phyloP scores from a whole-genome alignment of 2,329 filamentous ascomycete species.

The Ceratocystis colombiana region DNA sequence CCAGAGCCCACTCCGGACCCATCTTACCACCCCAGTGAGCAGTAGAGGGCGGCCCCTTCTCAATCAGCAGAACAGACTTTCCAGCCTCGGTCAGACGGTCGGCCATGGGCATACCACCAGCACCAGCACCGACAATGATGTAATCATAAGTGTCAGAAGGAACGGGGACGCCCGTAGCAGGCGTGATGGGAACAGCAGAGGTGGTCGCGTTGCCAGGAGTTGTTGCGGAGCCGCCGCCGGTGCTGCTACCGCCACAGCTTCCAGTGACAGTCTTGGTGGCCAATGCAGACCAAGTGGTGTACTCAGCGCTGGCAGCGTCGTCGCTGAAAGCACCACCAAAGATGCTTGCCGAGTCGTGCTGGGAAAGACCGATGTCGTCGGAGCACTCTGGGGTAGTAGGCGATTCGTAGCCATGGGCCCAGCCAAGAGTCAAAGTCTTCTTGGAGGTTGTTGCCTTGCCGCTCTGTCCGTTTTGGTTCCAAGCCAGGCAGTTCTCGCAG shows the following conservation, averaged over 20 bases:
- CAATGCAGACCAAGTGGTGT: constrained; percentile 38
- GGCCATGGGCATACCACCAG: constrained; percentile 50
- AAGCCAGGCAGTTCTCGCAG: constrained; percentile 35
- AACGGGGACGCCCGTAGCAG: constrained; percentile 11
- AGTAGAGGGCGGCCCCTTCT: constrained; percentile 51
- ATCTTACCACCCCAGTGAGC: constrained; percentile 54
- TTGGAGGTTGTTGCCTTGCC: constrained; percentile 38
- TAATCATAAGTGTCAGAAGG: constrained; percentile 41
- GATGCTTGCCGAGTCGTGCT: constrained; percentile 40
- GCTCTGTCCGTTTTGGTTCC: constrained; percentile 41
- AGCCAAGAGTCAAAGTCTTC: constrained; percentile 43
- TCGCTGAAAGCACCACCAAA: constrained; percentile 39
- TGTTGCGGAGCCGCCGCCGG: constrained; percentile 4
- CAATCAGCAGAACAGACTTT: constrained; percentile 54
- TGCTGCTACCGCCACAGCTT: constrained; percentile 29
- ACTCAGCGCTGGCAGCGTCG: constrained; percentile 28
- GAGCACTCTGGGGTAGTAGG: constrained; percentile 37
- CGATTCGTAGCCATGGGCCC: constrained; percentile 42
- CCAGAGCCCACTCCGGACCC: constrained; percentile 51
- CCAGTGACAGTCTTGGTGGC: constrained; percentile 36
- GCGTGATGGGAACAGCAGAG: constrained; percentile 31
- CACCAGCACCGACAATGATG: constrained; percentile 53
- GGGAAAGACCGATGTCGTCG: constrained; percentile 38
- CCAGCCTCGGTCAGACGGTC: constrained; percentile 49
- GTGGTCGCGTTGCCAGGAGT: constrained; percentile 27